Evolutionary conservation across 345 rosid species (phyloP), one percentile per base, ranked within the genome.

Genomic region (Arabis alpina): DNA sequence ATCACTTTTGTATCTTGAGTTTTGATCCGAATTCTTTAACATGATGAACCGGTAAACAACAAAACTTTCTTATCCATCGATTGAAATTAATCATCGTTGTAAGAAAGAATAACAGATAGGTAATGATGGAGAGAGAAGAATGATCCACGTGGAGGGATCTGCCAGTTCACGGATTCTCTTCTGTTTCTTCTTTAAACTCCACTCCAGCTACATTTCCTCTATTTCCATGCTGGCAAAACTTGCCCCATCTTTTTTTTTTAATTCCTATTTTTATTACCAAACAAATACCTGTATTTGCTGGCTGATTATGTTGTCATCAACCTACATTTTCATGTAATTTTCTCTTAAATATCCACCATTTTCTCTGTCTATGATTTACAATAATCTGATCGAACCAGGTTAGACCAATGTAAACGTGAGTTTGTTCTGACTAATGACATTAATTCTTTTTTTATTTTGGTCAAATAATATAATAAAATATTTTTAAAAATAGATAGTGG

Each of bases 91-190:
- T 19, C 23, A 36, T 8, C 9, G 0, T 36, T 8, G 10, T 1
- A 8, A 8, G 2, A 40, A 36, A 66, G 5, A 50, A 10, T 27
- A 43, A 51, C 34, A 54, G 39, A 47, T 24, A 41, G 49, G 27
- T 28, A 23, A 10, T 7, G 24, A 72, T 19, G 44, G 36, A 44
- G 44, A 48, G 25, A 66, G 44, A 50, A 66, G 61, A 66, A 59
- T 51, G 67, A 24, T 68, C 56, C 64, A 74, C 73, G 78, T 61
- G 78, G 78, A 74, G 49, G 55, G 51, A 74, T 59, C 40, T 66
- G 73, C 68, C 73, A 67, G 78, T 74, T 74, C 78, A 74, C 51
- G 68, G 72, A 74, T 61, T 74, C 62, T 60, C 72, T 66, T 73
- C 8, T 30, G 64, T 30, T 39, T 41, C 70, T 65, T 58, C 66